These are phyloP conservation scores for Juglanconis oblonga DNA, from an alignment of 2,329 filamentous ascomycete species.

Conservation along the genomic window DNA sequence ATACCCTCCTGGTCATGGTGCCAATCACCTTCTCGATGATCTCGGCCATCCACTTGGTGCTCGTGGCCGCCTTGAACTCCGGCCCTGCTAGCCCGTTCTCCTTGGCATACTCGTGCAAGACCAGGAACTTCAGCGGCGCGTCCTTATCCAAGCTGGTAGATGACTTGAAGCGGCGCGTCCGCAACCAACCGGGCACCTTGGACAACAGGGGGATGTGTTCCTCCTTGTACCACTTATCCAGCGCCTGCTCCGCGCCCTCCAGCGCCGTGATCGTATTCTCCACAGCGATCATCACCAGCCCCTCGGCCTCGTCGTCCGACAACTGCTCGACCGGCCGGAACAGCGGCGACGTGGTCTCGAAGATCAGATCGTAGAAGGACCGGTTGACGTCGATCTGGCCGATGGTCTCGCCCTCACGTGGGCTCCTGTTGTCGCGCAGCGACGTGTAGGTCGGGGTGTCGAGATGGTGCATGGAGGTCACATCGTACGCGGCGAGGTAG, in stretches of 20 bases:
- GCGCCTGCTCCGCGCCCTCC: constrained; percentile 46
- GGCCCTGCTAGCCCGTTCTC: constrained; percentile 64
- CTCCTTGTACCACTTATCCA: constrained; percentile 70
- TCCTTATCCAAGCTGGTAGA: constrained; percentile 55
- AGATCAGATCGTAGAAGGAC: constrained; percentile 66
- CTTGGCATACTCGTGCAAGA: constrained; percentile 70
- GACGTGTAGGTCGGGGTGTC: constrained; percentile 67
- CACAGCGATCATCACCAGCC: constrained; percentile 61
- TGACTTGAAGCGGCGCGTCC: constrained; percentile 68
- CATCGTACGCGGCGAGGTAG: constrained; percentile 80
- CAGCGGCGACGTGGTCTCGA: constrained; percentile 50
- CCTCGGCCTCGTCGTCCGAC: constrained; percentile 55
- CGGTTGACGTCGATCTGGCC: constrained; percentile 63
- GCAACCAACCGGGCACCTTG: constrained; percentile 75
- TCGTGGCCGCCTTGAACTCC: constrained; percentile 60
- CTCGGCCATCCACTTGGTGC: constrained; percentile 59
- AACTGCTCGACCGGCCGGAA: constrained; percentile 61
- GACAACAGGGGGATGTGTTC: constrained; percentile 72
- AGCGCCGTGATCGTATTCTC: constrained; percentile 52
- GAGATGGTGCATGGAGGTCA: constrained; percentile 70
- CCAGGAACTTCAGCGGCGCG: constrained; percentile 56
- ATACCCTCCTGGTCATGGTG: constrained; percentile 56
- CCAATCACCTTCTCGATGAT: constrained; percentile 59
- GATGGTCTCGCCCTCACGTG: constrained; percentile 52
- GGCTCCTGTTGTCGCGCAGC: constrained; percentile 56